Conservation (phyloP, 495 filamentous ascomycete species). For the Daldinia grandis region DNA sequence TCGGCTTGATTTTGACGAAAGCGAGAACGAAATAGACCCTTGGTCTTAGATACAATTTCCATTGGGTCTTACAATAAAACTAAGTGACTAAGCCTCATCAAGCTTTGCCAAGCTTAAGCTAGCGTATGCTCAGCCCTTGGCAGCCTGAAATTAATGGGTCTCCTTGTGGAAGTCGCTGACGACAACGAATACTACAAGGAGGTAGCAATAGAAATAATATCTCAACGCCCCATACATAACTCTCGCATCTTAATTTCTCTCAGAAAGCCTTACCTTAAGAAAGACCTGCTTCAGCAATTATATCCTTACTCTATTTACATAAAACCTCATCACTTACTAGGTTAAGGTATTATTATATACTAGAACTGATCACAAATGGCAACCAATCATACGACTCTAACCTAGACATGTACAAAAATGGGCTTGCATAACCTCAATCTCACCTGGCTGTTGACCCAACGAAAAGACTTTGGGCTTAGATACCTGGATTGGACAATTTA, state of each 20-base stretch:
- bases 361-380: too few relatives aligned
- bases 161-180: background rate
- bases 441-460: too few relatives aligned
- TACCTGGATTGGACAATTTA: too few relatives aligned
- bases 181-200: background rate
- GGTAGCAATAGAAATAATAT: too few relatives aligned
- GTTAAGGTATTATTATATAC: too few relatives aligned
- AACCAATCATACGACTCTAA: too few relatives aligned
- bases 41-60: background rate
- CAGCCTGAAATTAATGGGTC: background rate
- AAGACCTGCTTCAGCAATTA: too few relatives aligned
- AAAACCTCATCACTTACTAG: too few relatives aligned
- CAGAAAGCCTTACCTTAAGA: background rate
- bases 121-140: conserved; percentile 1
- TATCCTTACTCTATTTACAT: too few relatives aligned
- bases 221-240: background rate
- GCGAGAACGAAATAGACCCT: conserved; percentile 23
- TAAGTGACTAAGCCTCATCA: conserved; percentile 23
- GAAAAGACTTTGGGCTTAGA: too few relatives aligned
- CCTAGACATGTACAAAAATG: too few relatives aligned
- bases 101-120: conserved; percentile 33
- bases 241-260: background rate
- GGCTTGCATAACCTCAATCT: too few relatives aligned
- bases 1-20: conserved; percentile 11
- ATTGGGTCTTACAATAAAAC: background rate